Base-by-base conservation (phyloP, 352 stramenopile species). In the Sclerospora graminicola region DNA sequence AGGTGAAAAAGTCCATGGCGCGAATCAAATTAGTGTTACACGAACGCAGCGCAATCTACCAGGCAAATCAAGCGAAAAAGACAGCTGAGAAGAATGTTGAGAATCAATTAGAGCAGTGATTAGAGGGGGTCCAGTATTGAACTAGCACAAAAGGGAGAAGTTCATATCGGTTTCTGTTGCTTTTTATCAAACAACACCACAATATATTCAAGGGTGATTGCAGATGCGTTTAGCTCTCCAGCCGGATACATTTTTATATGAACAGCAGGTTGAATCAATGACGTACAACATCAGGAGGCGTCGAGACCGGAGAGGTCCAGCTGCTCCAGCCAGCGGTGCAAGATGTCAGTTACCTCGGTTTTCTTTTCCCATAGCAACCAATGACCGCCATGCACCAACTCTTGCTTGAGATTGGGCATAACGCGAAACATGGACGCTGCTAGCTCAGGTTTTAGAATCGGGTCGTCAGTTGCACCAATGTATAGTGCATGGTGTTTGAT, bases 1-100 rank as follows among this genome's bases (percentile, higher is more conserved):
- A 87, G 72, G 82, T 93, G 14, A 79, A 86, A 57, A 89, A 87
- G 43, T 86, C 75, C 26, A 93, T 93, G 83, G 79, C 83, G 26
- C 69, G 83, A 24, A 73, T 93, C 44, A 95, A 95, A 69, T 50
- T 88, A 24, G 76, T 95, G 41, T 60, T 94, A 29, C 74, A 87
- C 50, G 82, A 94, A 57, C 76, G 82, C 48, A 90, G 78, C 48
- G 24, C 70, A 10, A 74, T 90, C 28, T 84, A 77, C 66, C 53
- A 85, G 55, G 67, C 60, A n/a, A 90, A 90, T 48, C 51, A 71
- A 48, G 64, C 58, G 7, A 66, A 74, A 42, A 85, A 77, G 50
- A 39, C 60, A 41, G 51, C 52, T 1, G 60, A 68, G 41, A 78
- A 71, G 42, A 29, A 60, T 37, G 48, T 28, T 21, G 51, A 53